Conservation (phyloP, 83 land plant genomes). For the Picea engelmannii region DNA sequence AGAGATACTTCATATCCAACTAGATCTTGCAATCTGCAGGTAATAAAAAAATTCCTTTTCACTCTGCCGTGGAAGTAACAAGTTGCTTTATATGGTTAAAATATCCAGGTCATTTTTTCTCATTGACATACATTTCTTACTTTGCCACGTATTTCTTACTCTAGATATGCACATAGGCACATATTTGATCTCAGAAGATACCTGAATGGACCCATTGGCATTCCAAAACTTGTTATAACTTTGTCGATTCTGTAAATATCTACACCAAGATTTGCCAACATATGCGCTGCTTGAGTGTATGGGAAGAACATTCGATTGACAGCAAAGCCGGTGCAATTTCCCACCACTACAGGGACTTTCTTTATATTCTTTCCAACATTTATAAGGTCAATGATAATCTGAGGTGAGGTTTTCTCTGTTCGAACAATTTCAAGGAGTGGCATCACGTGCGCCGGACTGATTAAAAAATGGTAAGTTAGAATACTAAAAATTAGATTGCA, state of each 20-base stretch:
- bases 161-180: background rate
- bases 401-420: constrained; percentile 81
- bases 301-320: constrained; percentile 87
- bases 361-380: constrained; percentile 77
- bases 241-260: constrained; percentile 77
- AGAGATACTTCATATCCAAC: constrained; percentile 84
- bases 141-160: background rate
- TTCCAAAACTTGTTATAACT: constrained; percentile 66
- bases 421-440: constrained; percentile 87
- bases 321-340: constrained; percentile 90
- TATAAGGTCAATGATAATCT: constrained; percentile 84
- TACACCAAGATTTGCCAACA: constrained; percentile 72
- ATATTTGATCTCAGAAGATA: constrained; percentile 22
- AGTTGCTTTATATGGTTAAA: background rate
- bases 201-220: constrained; percentile 94
- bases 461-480: background rate
- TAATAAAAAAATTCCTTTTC: background rate
- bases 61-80: background rate
- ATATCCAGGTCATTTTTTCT: background rate
- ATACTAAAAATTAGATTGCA: background rate
- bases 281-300: constrained; percentile 57
- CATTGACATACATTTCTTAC: background rate
- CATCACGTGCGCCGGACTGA: constrained; percentile 95
- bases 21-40: constrained; percentile 66
- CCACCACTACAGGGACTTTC: constrained; percentile 90